Conservation (phyloP, 495 filamentous ascomycete genomes). For the Penicillium daleae region DNA sequence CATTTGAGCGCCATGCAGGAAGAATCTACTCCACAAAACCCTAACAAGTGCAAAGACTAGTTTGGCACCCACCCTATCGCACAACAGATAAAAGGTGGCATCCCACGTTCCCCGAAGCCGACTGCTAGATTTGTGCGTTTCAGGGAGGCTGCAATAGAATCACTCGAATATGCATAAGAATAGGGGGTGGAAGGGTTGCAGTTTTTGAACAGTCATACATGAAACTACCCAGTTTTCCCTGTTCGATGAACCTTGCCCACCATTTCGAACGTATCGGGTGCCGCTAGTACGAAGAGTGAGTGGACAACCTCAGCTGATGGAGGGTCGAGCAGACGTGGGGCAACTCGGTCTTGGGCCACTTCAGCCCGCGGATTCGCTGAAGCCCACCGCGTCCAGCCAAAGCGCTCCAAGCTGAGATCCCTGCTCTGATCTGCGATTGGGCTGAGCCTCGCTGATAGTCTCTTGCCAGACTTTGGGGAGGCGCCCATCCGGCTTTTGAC, state of each 20-base stretch:
- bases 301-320: conserved; percentile 37
- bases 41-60: conserved; percentile 12
- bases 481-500: conserved; percentile 20
- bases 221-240: conserved; percentile 8
- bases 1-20: conserved; percentile 16
- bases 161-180: background rate
- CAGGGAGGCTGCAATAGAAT: conserved; percentile 4
- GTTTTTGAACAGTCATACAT: conserved; percentile 1
- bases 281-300: conserved; percentile 13
- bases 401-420: conserved; percentile 33
- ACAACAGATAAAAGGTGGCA: conserved; percentile 12
- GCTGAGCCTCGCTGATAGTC: conserved; percentile 29
- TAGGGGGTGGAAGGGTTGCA: conserved; percentile 10
- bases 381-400: conserved; percentile 27
- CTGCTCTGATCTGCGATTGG: conserved; percentile 38
- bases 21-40: conserved; percentile 27
- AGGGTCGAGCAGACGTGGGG: conserved; percentile 37
- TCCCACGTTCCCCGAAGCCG: conserved; percentile 16
- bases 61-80: conserved; percentile 12
- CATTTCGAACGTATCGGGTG: conserved; percentile 27
- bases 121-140: conserved; percentile 8
- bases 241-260: conserved; percentile 7
- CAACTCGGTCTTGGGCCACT: conserved; percentile 29
- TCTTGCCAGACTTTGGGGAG: conserved; percentile 28
- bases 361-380: conserved; percentile 33